Percentiles rank a stretch among this genome's conserved stretches.
Evolutionary conservation across 2,329 filamentous ascomycete species (phyloP).

Genomic region (Fusarium decemcellulare): DNA sequence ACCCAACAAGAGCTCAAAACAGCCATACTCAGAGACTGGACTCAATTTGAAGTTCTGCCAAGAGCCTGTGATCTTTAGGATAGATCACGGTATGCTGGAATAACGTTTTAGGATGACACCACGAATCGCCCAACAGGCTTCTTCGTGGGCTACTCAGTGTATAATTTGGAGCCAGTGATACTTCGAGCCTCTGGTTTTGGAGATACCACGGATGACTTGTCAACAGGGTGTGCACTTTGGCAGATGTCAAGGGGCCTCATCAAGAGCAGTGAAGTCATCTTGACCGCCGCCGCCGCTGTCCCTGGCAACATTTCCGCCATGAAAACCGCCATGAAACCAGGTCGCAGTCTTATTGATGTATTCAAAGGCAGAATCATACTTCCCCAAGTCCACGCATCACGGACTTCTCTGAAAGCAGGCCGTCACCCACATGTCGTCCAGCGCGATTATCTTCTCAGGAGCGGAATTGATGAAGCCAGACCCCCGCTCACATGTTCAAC

Average conservation of each 20-base stretch:
- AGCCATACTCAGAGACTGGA: not conserved
- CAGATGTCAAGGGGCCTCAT: not conserved
- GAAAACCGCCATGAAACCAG: not conserved
- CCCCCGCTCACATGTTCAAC: not conserved
- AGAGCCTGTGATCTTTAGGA: constrained; percentile 9
- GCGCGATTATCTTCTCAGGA: not conserved
- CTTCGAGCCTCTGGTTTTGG: not conserved
- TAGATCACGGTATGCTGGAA: not conserved
- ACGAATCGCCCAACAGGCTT: not conserved
- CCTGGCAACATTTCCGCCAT: constrained; percentile 3
- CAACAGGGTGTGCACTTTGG: not conserved
- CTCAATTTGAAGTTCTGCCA: not conserved
- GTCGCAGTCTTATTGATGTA: not conserved
- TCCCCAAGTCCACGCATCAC: not conserved
- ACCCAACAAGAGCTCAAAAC: not conserved
- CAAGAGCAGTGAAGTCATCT: not conserved
- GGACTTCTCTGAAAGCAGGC: not conserved
- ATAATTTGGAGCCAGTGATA: not conserved
- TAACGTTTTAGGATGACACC: not conserved
- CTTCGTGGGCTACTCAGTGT: constrained; percentile 5
- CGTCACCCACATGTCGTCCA: not conserved
- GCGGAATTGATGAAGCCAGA: not conserved
- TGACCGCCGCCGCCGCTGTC: not conserved
- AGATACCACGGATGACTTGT: not conserved
- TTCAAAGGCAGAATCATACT: not conserved